A percentile compares a stretch with the other conserved stretches of the same genome.
phyloP scores from a whole-genome alignment of 306 rosid species.

The Quercus variabilis region DNA sequence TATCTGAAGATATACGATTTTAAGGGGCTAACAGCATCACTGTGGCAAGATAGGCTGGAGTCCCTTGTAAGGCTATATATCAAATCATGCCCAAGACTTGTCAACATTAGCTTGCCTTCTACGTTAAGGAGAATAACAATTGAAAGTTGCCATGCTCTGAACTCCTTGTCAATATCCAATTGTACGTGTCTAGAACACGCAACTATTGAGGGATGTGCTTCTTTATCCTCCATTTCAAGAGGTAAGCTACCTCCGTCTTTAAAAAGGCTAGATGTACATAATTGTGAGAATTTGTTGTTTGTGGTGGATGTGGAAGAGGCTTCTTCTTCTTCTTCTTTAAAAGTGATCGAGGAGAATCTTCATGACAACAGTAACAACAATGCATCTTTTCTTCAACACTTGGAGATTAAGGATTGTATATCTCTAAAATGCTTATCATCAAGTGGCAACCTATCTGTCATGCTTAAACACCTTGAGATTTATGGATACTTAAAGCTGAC shows the following conservation, averaged over 20 bases:
- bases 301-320: not conserved
- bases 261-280: not conserved
- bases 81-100: no score
- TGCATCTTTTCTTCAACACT: not conserved
- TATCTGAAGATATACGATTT: not conserved
- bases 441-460: no score
- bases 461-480: no score
- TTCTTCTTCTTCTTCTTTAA: no score
- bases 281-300: not conserved
- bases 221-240: not conserved
- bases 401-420: not conserved
- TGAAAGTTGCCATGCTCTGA: not conserved
- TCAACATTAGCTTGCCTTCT: no score
- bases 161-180: not conserved
- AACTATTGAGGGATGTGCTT: not conserved
- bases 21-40: not conserved
- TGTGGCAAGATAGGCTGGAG: not conserved
- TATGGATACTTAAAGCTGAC: no score
- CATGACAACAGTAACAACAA: not conserved
- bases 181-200: not conserved
- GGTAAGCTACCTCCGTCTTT: slow-evolving; percentile 9
- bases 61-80: no score
- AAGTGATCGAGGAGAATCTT: not conserved
- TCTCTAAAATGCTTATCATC: not conserved
- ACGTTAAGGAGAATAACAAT: no score